Evolutionary conservation across 192 early-diverging fungal species (phyloP), one percentile per base, ranked within the genome.

Genomic region (Coemansia sp.): DNA sequence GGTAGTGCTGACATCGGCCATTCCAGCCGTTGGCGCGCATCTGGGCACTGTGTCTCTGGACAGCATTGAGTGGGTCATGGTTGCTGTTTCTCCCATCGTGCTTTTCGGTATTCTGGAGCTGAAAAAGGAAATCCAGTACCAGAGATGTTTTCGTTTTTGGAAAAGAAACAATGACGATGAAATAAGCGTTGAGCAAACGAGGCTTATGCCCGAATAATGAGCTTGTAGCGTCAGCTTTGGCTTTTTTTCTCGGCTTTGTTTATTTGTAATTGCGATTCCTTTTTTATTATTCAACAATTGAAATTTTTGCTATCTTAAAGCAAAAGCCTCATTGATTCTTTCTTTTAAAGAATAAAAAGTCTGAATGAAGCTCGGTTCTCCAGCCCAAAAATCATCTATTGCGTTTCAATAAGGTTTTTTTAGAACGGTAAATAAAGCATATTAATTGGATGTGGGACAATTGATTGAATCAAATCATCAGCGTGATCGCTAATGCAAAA

Each of bases 31-130:
- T 12, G 33, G 77, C 48, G 64, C 40, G n/a, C 69, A 70, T 22
- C 49, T 80, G 51, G 69, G 66, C 18, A 28, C 75, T 17, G 72
- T 80, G 30, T 54, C 54, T 7, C 68, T 80, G 61, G 63, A 80
- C 32, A 31, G n/a, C 8, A 63, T 67, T 16, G 77, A 80, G 61
- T 80, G 77, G 77, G 61, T 36, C 16, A 51, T 71, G 57, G 73
- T 75, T 1, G 56, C 48, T 3, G 29, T 51, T 5, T 58, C 73
- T 49, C 77, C 77, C 6, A 28, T 80, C 11, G 28, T 75, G 34
- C 60, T 80, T 42, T 71, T 75, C 63, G 42, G 12, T 20, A 48
- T 12, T 7, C 34, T 80, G 34, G 77, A 80, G 72, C 29, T 58
- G 18, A n/a, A 33, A 50, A 80, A 80, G 61, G 77, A 80, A 31